Evolutionary conservation across 768 basidiomycete genomes (phyloP).

Genomic region (Tulasnella sp.): DNA sequence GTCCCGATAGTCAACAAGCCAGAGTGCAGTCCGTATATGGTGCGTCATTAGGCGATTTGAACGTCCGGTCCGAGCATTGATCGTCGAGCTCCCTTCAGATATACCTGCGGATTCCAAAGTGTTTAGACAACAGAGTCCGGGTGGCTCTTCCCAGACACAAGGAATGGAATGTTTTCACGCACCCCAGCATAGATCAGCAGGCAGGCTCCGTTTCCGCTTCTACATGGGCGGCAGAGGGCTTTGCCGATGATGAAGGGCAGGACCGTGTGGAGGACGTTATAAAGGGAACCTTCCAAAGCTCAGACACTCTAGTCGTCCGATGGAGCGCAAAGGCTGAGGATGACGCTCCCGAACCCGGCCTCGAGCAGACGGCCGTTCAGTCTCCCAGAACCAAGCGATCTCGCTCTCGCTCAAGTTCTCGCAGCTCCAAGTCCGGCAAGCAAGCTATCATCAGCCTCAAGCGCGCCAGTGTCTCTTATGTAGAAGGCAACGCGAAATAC

Average conservation of each 20-base stretch:
- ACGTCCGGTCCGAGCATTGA: background rate
- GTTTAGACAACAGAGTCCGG: constrained; percentile 21
- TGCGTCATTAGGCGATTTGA: background rate
- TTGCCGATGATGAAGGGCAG: background rate
- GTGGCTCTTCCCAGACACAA: background rate
- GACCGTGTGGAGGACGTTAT: background rate
- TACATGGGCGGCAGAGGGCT: background rate
- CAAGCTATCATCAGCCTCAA: background rate
- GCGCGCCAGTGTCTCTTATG: constrained; percentile 16
- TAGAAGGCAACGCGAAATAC: constrained; percentile 9
- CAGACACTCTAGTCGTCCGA: constrained; percentile 20
- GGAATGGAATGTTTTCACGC: background rate
- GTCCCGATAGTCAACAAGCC: constrained; percentile 25
- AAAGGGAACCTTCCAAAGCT: constrained; percentile 25
- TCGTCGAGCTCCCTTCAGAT: background rate
- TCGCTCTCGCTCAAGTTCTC: background rate
- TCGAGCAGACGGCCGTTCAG: background rate
- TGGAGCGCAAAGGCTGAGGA: constrained; percentile 6
- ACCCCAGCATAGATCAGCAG: background rate
- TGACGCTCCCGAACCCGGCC: background rate
- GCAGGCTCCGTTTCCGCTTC: background rate
- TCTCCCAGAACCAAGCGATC: background rate
- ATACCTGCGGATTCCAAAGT: constrained; percentile 12
- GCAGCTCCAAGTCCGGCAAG: background rate
- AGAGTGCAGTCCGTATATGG: constrained; percentile 28